Conservation (phyloP, 768 basidiomycete species). For the Boletus huronensis region DNA sequence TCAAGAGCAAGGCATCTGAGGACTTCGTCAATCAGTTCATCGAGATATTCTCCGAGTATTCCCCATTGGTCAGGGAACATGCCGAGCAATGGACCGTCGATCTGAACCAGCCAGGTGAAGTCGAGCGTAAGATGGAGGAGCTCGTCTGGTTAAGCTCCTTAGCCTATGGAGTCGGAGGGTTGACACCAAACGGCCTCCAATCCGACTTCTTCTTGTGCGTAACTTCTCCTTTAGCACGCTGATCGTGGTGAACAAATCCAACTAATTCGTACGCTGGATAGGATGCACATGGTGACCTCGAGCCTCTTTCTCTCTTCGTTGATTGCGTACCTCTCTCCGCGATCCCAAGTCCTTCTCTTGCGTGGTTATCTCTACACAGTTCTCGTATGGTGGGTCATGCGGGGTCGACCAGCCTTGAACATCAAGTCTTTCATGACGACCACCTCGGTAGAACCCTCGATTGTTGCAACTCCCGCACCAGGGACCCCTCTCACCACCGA, state of each 20-base stretch:
- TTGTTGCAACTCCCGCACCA: neutral
- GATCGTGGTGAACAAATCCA: too few relatives aligned
- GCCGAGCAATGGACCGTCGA: slow-evolving; percentile 44
- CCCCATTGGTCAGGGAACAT: slow-evolving; percentile 7
- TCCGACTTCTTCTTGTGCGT: slow-evolving; percentile 50
- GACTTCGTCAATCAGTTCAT: slow-evolving; percentile 23
- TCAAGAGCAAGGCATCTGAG: slow-evolving; percentile 13
- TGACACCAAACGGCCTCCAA: slow-evolving; percentile 45
- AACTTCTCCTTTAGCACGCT: neutral
- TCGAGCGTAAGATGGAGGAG: slow-evolving; percentile 61
- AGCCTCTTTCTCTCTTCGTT: slow-evolving; percentile 29
- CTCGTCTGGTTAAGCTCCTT: slow-evolving; percentile 52
- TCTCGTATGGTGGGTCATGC: too few relatives aligned
- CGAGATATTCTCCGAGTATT: neutral
- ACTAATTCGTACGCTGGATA: slow-evolving; percentile 3
- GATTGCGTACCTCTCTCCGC: slow-evolving; percentile 13
- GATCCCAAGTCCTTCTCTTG: slow-evolving; percentile 21
- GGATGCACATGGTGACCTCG: slow-evolving; percentile 32
- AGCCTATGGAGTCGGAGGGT: slow-evolving; percentile 57
- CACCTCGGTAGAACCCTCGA: slow-evolving; percentile 21
- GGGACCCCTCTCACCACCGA: slow-evolving; percentile 8
- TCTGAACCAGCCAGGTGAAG: slow-evolving; percentile 31
- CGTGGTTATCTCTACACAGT: slow-evolving; percentile 18
- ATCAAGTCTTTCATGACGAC: slow-evolving; percentile 31
- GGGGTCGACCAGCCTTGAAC: slow-evolving; percentile 30